Conservation (phyloP, 805 yeast genomes). For the Ogataea thermomethanolica region DNA sequence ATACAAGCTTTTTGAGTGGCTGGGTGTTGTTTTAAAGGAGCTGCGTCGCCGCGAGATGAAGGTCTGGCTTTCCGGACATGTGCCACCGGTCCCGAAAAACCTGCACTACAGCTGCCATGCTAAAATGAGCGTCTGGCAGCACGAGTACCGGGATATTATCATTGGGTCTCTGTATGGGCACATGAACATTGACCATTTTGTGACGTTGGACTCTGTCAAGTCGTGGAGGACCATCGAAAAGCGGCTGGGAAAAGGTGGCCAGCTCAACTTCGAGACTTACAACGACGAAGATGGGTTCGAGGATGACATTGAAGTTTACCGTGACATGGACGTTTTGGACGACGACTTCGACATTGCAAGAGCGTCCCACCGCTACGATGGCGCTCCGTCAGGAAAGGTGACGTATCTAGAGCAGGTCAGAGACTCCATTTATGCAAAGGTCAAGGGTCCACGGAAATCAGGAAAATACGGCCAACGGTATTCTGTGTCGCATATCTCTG, state of each 20-base stretch:
- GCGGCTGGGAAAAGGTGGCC: constrained; percentile 19
- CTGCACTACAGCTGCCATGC: constrained; percentile 69
- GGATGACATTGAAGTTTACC: constrained; percentile 17
- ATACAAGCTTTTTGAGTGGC: constrained; percentile 70
- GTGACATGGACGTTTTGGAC: constrained; percentile 22
- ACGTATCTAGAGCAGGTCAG: constrained; percentile 58
- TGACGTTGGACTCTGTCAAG: constrained; percentile 67
- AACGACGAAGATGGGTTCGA: constrained; percentile 27
- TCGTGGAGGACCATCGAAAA: constrained; percentile 53
- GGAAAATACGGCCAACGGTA: constrained; percentile 54
- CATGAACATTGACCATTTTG: constrained; percentile 85
- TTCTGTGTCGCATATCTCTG: constrained; percentile 63
- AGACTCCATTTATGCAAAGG: constrained; percentile 46
- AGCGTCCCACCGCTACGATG: constrained; percentile 43
- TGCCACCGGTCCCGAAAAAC: constrained; percentile 81
- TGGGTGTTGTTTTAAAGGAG: constrained; percentile 70
- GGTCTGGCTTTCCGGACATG: constrained; percentile 87
- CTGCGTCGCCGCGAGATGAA: constrained; percentile 70
- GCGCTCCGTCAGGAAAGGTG: constrained; percentile 65
- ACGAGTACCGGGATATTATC: constrained; percentile 79
- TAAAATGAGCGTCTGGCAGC: constrained; percentile 75
- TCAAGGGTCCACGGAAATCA: constrained; percentile 43
- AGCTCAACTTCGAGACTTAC: constrained; percentile 14
- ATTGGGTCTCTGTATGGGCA: constrained; percentile 85
- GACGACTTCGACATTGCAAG: constrained; percentile 19